phyloP scores from a whole-genome alignment of 2,329 filamentous ascomycete species.

The Neopestalotiopsis sp. region DNA sequence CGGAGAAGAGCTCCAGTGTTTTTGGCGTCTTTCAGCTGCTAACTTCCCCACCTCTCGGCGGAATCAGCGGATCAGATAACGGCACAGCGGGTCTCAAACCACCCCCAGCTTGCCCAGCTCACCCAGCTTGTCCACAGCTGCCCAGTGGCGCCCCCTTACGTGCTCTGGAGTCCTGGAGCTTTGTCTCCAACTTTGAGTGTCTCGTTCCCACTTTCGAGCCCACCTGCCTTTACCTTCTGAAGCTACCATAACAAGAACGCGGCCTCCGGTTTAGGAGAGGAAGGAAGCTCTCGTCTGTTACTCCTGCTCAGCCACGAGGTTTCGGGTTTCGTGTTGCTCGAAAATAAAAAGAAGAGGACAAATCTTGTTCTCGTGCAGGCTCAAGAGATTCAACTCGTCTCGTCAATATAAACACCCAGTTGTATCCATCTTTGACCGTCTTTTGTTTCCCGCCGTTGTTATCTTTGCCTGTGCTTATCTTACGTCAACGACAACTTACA shows the following conservation, averaged over 20 bases:
- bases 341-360: background rate
- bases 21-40: background rate
- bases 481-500: conserved; percentile 15
- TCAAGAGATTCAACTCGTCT: background rate
- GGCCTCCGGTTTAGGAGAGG: conserved; percentile 15
- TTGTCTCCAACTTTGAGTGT: background rate
- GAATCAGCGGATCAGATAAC: conserved; percentile 10
- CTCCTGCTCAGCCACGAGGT: conserved; percentile 9
- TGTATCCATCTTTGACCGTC: background rate
- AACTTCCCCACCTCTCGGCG: background rate
- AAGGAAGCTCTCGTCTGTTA: conserved; percentile 10
- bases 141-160: background rate
- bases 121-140: background rate
- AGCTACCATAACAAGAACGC: background rate
- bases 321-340: background rate
- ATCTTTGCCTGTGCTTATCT: conserved; percentile 10
- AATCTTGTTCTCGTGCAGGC: background rate
- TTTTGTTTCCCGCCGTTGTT: background rate
- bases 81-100: conserved; percentile 3
- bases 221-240: conserved; percentile 4
- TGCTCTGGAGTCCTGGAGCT: background rate
- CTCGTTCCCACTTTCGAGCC: conserved; percentile 11
- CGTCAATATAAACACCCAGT: background rate
- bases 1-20: background rate
- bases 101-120: background rate